Percentiles rank a stretch among this genome's conserved stretches.
Conservation (phyloP, 2,329 filamentous ascomycete genomes). For the Aspergillus eucalypticola region DNA sequence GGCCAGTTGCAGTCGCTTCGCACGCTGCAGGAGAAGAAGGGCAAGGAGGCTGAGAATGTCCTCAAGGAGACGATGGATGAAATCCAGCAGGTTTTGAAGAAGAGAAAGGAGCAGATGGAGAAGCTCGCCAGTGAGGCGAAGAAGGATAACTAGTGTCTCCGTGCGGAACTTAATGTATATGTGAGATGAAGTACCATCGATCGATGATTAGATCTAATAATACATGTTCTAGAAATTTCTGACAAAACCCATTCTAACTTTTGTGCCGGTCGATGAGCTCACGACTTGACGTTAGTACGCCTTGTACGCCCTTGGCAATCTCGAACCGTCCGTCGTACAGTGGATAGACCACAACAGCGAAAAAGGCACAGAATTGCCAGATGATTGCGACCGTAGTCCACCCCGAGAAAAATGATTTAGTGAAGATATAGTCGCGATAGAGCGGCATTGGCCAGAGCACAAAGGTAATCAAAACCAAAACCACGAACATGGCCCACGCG, state of each 20-base stretch:
- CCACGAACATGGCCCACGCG: constrained; percentile 43
- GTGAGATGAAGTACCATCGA: not conserved
- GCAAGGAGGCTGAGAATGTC: constrained; percentile 67
- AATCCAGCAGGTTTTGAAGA: constrained; percentile 22
- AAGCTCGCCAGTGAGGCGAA: constrained; percentile 22
- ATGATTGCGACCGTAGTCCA: constrained; percentile 50
- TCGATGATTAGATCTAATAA: not conserved
- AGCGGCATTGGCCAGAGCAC: constrained; percentile 54
- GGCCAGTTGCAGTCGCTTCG: constrained; percentile 66
- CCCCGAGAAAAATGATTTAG: constrained; percentile 47
- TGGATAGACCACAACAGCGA: constrained; percentile 50
- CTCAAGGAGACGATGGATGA: constrained; percentile 64
- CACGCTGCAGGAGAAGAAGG: constrained; percentile 66
- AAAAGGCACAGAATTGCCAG: constrained; percentile 52
- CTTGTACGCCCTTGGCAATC: constrained; percentile 35
- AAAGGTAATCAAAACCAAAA: constrained; percentile 49
- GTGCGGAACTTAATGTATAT: not conserved
- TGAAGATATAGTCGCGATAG: constrained; percentile 53
- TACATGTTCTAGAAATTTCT: not conserved
- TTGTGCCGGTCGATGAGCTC: not conserved
- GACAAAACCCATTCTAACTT: too few relatives aligned
- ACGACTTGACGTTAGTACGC: constrained; percentile 12
- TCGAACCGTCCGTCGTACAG: constrained; percentile 50
- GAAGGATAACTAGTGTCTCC: constrained; percentile 15
- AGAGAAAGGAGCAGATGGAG: constrained; percentile 24